A percentile compares a stretch with the other conserved stretches of the same genome.
phyloP scores from a whole-genome alignment of 805 yeast genomes.

The Millerozyma miso region DNA sequence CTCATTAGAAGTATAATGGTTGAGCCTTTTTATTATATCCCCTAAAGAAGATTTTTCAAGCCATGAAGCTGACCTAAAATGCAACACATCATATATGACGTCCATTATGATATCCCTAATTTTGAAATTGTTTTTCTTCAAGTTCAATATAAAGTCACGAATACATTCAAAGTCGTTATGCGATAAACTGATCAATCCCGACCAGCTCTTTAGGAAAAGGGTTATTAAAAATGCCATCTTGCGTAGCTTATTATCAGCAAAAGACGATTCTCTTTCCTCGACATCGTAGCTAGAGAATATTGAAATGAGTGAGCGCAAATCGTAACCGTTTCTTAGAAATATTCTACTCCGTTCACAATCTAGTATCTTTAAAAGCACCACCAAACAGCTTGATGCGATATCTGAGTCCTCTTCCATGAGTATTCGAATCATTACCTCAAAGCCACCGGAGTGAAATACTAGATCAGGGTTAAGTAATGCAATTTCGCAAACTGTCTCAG shows the following conservation, averaged over 20 bases:
- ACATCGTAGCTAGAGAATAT: constrained; percentile 56
- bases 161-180: constrained; percentile 53
- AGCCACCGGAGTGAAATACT: constrained; percentile 50
- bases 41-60: constrained; percentile 20
- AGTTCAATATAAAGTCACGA: constrained; percentile 54
- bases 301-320: constrained; percentile 59
- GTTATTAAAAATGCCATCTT: constrained; percentile 57
- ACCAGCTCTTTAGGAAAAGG: constrained; percentile 62
- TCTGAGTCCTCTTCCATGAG: constrained; percentile 27
- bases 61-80: constrained; percentile 60
- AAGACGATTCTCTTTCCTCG: constrained; percentile 20
- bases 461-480: constrained; percentile 36
- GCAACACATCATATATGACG: constrained; percentile 62
- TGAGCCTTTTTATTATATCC: constrained; percentile 12
- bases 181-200: constrained; percentile 68
- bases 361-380: constrained; percentile 47
- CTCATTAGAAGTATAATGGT: constrained; percentile 1
- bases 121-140: constrained; percentile 53
- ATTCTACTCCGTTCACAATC: constrained; percentile 53
- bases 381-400: constrained; percentile 15
- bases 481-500: constrained; percentile 38
- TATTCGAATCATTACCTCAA: constrained; percentile 43
- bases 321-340: constrained; percentile 55
- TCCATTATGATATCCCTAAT: constrained; percentile 65
- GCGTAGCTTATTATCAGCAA: constrained; percentile 42